Percentiles rank a stretch among this genome's conserved stretches.
These are phyloP conservation scores for Trametes cinnabarina DNA, from an alignment of 768 basidiomycete genomes.

Conservation along the genomic window DNA sequence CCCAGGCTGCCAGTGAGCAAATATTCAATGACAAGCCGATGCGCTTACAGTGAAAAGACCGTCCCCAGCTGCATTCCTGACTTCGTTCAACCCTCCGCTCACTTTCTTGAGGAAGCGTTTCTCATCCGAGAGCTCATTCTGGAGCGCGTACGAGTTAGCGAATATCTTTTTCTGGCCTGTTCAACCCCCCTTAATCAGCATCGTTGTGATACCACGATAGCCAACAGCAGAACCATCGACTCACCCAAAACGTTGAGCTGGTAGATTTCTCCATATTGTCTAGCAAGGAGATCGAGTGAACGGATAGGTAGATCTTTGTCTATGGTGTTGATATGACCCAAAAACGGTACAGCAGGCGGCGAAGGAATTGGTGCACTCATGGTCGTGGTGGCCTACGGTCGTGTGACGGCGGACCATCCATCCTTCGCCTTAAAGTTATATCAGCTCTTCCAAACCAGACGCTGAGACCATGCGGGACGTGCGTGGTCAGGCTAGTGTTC, in stretches of 20 bases:
- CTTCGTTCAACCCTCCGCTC: conserved; percentile 30
- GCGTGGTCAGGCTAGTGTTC: too few species aligned
- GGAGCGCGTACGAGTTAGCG: conserved; percentile 36
- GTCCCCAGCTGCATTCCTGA: conserved; percentile 39
- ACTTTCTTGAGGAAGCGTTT: conserved; percentile 42
- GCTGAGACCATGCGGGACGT: too few species aligned
- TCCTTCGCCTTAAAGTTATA: neutral
- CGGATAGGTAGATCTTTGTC: conserved; percentile 37
- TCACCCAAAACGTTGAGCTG: conserved; percentile 37
- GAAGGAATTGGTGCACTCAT: conserved; percentile 41
- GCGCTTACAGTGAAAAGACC: conserved; percentile 39
- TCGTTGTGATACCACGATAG: neutral
- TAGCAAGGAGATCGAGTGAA: conserved; percentile 35
- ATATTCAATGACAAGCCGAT: conserved; percentile 18
- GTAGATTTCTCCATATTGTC: conserved; percentile 45
- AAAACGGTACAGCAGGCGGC: conserved; percentile 40
- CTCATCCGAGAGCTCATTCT: conserved; percentile 43
- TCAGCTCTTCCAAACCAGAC: neutral
- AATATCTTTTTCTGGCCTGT: conserved; percentile 29
- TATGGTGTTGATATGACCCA: conserved; percentile 38
- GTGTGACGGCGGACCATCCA: too few species aligned
- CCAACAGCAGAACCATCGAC: neutral
- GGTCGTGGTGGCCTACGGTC: neutral
- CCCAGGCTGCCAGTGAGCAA: conserved; percentile 26
- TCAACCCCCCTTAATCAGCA: neutral